Percentiles rank a stretch among this genome's conserved stretches.
These are phyloP conservation scores for Hypholoma sublateritium DNA, from an alignment of 768 basidiomycete species.

Conservation along the genomic window DNA sequence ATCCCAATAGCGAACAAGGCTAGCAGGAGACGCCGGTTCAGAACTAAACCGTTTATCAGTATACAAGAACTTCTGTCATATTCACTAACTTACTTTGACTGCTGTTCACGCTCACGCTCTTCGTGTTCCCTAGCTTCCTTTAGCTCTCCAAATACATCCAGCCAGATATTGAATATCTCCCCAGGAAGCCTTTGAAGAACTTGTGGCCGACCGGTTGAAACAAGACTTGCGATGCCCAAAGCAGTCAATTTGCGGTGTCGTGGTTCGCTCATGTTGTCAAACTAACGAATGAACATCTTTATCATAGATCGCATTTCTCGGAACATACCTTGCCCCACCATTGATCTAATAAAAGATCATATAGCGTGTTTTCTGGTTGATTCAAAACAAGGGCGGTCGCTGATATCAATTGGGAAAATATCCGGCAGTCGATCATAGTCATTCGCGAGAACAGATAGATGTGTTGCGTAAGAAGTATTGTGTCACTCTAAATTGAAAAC, in stretches of 20 bases:
- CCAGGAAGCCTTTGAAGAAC: constrained; percentile 69
- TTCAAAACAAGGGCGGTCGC: constrained; percentile 52
- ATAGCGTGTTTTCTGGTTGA: constrained; percentile 53
- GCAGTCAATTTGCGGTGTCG: constrained; percentile 81
- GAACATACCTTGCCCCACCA: constrained; percentile 79
- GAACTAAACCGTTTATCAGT: not conserved
- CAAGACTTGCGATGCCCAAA: constrained; percentile 76
- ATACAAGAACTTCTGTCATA: not conserved
- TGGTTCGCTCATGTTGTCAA: constrained; percentile 89
- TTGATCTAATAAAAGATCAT: constrained; percentile 69
- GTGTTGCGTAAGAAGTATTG: constrained; percentile 60
- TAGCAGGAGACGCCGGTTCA: constrained; percentile 35
- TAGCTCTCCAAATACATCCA: constrained; percentile 85
- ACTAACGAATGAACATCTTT: constrained; percentile 41
- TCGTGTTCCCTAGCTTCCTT: constrained; percentile 59
- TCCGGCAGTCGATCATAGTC: constrained; percentile 58
- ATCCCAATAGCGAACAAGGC: constrained; percentile 71
- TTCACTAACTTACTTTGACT: constrained; percentile 28
- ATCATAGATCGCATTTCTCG: not conserved
- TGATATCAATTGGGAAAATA: constrained; percentile 72
- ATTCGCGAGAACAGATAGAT: constrained; percentile 77
- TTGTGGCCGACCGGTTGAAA: constrained; percentile 72
- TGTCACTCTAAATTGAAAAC: constrained; percentile 30
- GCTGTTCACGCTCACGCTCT: constrained; percentile 16
- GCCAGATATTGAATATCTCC: constrained; percentile 86